Evolutionary conservation across 2,329 filamentous ascomycete genomes (phyloP).

Genomic region (Cladophialophora psammophila): DNA sequence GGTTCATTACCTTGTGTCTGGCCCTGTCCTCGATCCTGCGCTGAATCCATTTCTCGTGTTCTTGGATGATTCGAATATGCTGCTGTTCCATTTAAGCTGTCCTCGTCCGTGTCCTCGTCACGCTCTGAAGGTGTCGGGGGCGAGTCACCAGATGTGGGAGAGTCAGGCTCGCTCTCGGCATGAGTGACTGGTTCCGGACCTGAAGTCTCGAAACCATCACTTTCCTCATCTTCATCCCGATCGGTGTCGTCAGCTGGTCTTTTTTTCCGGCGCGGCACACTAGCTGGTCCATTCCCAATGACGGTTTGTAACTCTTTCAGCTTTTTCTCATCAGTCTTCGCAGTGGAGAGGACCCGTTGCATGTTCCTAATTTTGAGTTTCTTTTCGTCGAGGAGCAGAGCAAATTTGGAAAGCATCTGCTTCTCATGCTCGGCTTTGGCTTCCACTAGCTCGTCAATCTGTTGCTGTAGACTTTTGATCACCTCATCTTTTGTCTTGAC

Average conservation of each 20-base stretch:
- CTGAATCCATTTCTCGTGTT: conserved; percentile 15
- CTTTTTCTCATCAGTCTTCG: conserved; percentile 52
- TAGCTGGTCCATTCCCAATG: conserved; percentile 42
- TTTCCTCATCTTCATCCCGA: conserved; percentile 33
- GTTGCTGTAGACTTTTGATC: conserved; percentile 59
- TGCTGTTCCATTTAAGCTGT: conserved; percentile 24
- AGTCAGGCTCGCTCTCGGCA: conserved; percentile 16
- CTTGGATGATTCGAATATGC: conserved; percentile 14
- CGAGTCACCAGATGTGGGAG: conserved; percentile 17
- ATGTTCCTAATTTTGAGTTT: conserved; percentile 71
- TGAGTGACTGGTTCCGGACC: conserved; percentile 23
- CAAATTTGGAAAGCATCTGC: conserved; percentile 65
- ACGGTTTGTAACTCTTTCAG: conserved; percentile 44
- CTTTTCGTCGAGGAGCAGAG: conserved; percentile 66
- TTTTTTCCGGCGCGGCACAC: conserved; percentile 31
- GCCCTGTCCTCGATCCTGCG: conserved; percentile 1
- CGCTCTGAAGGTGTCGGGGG: conserved; percentile 23
- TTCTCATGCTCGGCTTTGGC: conserved; percentile 65
- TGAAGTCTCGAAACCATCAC: conserved; percentile 37
- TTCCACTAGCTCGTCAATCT: conserved; percentile 65
- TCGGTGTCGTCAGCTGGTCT: conserved; percentile 29
- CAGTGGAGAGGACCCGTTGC: conserved; percentile 61
- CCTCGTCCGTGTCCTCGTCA: conserved; percentile 29
- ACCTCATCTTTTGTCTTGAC: conserved; percentile 57
- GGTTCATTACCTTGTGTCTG: background rate